These are phyloP conservation scores for Knufia fluminis DNA, from an alignment of 2,329 filamentous ascomycete species.

Conservation along the genomic window DNA sequence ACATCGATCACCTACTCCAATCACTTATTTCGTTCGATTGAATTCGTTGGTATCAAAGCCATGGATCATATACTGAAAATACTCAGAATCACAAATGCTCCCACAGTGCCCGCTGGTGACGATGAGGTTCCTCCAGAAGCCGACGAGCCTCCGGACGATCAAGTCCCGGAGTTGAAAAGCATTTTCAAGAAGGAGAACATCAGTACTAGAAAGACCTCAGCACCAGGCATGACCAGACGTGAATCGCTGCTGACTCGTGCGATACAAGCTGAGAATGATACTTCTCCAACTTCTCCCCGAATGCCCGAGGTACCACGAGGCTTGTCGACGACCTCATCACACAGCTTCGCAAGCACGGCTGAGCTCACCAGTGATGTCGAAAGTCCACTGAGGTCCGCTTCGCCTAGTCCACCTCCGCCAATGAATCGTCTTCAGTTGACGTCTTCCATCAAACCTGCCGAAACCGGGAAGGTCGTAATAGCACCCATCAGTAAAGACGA, in stretches of 20 bases:
- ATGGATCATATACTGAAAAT: conserved; percentile 37
- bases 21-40: conserved; percentile 13
- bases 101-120: conserved; percentile 35
- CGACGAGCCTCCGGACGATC: conserved; percentile 76
- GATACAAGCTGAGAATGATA: conserved; percentile 49
- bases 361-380: conserved; percentile 94
- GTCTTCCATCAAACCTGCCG: conserved; percentile 14
- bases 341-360: conserved; percentile 75
- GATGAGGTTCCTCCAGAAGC: conserved; percentile 65
- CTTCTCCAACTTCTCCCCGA: conserved; percentile 28
- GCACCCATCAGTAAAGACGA: conserved; percentile 23
- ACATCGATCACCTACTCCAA: conserved; percentile 12
- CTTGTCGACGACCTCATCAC: conserved; percentile 53
- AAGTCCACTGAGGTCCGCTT: conserved; percentile 77
- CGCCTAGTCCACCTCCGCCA: conserved; percentile 76
- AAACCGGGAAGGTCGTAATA: conserved; percentile 20
- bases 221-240: conserved; percentile 37
- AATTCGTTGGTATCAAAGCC: conserved; percentile 21
- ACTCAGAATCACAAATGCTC: conserved; percentile 34
- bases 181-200: conserved; percentile 24
- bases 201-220: conserved; percentile 39
- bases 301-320: conserved; percentile 27
- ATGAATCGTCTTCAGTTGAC: conserved; percentile 31
- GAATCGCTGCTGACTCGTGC: conserved; percentile 83
- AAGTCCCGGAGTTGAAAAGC: conserved; percentile 23